phyloP scores from a whole-genome alignment of 2,329 filamentous ascomycete species.

The Cladosporium austrohemisphaericum region DNA sequence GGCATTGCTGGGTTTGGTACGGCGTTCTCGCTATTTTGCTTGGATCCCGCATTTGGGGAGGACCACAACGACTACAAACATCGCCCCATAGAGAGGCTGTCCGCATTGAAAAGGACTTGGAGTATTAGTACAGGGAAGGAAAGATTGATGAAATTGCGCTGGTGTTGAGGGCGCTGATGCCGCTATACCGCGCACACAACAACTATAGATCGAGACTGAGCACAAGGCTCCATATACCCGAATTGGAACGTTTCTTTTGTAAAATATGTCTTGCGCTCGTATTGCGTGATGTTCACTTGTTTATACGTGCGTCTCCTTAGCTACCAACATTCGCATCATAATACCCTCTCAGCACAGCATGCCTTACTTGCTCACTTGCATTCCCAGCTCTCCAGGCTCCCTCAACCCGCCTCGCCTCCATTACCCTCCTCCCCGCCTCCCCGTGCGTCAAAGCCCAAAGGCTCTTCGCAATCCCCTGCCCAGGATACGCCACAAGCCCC shows the following conservation, averaged over 20 bases:
- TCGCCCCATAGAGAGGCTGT: neutral
- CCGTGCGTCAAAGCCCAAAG: slow-evolving; percentile 10
- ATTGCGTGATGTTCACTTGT: neutral
- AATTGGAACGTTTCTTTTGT: slow-evolving; percentile 15
- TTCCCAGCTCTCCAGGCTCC: slow-evolving; percentile 7
- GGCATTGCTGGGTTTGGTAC: neutral
- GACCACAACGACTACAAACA: slow-evolving; percentile 1
- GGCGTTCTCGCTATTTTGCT: neutral
- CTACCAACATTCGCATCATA: slow-evolving; percentile 9
- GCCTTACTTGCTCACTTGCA: neutral
- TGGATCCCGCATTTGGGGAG: neutral
- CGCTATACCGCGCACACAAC: slow-evolving; percentile 3
- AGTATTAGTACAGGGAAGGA: too few species aligned
- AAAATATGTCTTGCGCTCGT: neutral
- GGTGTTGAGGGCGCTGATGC: too few species aligned
- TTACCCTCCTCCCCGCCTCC: slow-evolving; percentile 8
- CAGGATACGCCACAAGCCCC: slow-evolving; percentile 11
- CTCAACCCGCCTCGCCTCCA: slow-evolving; percentile 2
- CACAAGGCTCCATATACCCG: slow-evolving; percentile 13
- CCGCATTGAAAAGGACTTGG: neutral
- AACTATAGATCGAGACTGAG: slow-evolving; percentile 14
- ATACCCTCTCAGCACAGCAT: slow-evolving; percentile 8
- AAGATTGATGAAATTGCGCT: slow-evolving; percentile 6
- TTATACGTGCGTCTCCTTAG: too few species aligned
- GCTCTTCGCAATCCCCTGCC: slow-evolving; percentile 11